Evolutionary conservation across 2,329 filamentous ascomycete species (phyloP), one percentile per base, ranked within the genome.

Genomic region (Phaeosphaeriaceae sp.): DNA sequence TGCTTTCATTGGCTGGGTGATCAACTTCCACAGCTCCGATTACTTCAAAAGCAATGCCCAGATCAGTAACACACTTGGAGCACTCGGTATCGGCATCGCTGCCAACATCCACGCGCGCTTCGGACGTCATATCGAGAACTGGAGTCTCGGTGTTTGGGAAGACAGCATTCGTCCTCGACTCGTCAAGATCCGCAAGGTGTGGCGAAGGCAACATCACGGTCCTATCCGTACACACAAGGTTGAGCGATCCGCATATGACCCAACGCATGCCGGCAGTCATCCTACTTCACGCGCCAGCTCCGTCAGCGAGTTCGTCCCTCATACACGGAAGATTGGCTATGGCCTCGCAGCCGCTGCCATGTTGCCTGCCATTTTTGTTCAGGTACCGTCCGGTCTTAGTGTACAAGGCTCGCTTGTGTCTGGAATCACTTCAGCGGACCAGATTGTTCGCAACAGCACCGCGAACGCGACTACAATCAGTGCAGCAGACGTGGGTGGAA

Each of bases 331-430:
- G 41, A 76, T 78, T 6, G 88, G 89, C 13, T 92, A 93, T 73
- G 91, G 90, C 1, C 85, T 96, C 2, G 93, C 93, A 0, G 92
- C 92, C 0, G 91, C 92, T 0, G 90, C 91, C 1, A 91, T 97
- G 83, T 80, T 97, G 10, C 93, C 93, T 0, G 93, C 90, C 5
- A 96, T 97, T 62, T 96, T 96, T 62, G 85, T 88, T 1, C 85
- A 88, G 58, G 86, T 89, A 0, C 86, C 86, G 0, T 85, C 82
- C 2, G 86, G 86, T 1, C 77, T 89, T 2, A 84, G 86, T 2
- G 86, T 87, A 1, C 83, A 80, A 52, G 86, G 86, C 1, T 83
- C 80, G 15, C 71, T 89, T 19, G 81, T 89, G 1, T 79, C 81
- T 0, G 86, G 86, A 15, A 79, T 89, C 46, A 82, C 82, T 10